These are phyloP conservation scores for Candida krabiensis DNA, from an alignment of 805 yeast species.

Conservation along the genomic window DNA sequence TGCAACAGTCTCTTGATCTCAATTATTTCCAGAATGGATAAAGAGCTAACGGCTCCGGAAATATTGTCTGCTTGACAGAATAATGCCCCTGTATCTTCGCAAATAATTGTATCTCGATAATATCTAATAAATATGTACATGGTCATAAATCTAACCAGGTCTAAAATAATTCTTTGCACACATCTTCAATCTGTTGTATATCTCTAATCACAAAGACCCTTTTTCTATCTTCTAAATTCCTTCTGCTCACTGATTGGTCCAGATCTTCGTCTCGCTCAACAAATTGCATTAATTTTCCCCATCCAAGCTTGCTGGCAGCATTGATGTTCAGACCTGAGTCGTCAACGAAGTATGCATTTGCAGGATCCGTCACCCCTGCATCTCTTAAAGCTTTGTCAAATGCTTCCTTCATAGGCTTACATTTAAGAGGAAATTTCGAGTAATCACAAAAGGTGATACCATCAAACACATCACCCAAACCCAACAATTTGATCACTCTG, in stretches of 20 bases:
- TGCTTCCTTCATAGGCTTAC: conserved; percentile 83
- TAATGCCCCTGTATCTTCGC: no score
- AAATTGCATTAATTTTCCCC: conserved; percentile 69
- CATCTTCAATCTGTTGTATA: conserved; percentile 54
- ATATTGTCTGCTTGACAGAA: conserved; percentile 5
- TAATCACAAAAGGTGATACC: conserved; percentile 95
- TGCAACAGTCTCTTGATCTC: conserved; percentile 17
- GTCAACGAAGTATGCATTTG: conserved; percentile 74
- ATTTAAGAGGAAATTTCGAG: conserved; percentile 61
- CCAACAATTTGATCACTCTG: conserved; percentile 75
- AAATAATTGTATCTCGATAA: no score
- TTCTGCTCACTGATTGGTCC: conserved; percentile 34
- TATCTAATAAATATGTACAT: no score
- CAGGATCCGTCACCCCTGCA: conserved; percentile 54
- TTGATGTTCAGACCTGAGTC: conserved; percentile 79
- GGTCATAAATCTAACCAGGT: no score
- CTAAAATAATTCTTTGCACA: conserved; percentile 50
- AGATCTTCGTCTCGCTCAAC: conserved; percentile 68
- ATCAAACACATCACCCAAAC: conserved; percentile 90
- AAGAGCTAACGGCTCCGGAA: conserved; percentile 17
- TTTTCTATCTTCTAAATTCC: conserved; percentile 34
- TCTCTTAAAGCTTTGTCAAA: conserved; percentile 64
- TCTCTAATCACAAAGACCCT: conserved; percentile 56
- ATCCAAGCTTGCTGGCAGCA: conserved; percentile 71
- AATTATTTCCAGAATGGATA: conserved; percentile 17